Conservation (phyloP, 768 basidiomycete genomes). For the Mycena belliarum region DNA sequence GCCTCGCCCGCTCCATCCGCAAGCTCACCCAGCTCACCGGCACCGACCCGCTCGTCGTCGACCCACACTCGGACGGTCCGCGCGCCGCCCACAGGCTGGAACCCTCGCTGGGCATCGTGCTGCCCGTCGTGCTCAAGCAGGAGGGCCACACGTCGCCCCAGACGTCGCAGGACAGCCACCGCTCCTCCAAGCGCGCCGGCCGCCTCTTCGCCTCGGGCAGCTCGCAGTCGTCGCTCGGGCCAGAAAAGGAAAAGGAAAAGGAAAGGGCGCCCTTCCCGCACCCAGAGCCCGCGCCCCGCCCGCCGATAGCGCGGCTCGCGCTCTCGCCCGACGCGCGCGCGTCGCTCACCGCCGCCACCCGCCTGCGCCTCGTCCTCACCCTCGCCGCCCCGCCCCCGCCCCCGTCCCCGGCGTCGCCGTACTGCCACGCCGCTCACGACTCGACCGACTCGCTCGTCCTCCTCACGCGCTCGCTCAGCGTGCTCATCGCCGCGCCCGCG, state of each 20-base stretch:
- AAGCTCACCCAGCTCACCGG: conserved; percentile 17
- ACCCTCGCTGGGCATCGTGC: not conserved
- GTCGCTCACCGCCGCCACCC: conserved; percentile 7
- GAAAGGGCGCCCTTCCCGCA: not conserved
- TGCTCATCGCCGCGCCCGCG: not conserved
- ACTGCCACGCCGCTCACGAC: not conserved
- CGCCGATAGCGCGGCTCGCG: not conserved
- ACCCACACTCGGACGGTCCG: not conserved
- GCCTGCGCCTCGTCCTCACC: conserved; percentile 20
- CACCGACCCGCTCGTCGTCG: conserved; percentile 13
- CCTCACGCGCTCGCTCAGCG: conserved; percentile 1
- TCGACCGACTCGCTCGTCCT: conserved; percentile 11
- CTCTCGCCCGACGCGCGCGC: conserved; percentile 7
- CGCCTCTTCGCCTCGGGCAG: conserved; percentile 6
- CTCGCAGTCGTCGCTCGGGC: not conserved
- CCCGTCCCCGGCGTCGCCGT: not conserved
- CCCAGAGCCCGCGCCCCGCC: not conserved
- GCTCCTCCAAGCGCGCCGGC: conserved; percentile 17
- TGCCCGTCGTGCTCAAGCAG: not conserved
- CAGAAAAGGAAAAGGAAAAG: no score
- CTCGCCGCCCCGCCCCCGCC: conserved; percentile 8
- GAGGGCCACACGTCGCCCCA: no score
- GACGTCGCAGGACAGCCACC: not conserved
- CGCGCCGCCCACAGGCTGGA: not conserved
- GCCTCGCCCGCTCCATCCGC: conserved; percentile 7